Percentiles rank a stretch among this genome's conserved stretches.
phyloP scores from a whole-genome alignment of 345 rosid species.

The Barbarea vulgaris region DNA sequence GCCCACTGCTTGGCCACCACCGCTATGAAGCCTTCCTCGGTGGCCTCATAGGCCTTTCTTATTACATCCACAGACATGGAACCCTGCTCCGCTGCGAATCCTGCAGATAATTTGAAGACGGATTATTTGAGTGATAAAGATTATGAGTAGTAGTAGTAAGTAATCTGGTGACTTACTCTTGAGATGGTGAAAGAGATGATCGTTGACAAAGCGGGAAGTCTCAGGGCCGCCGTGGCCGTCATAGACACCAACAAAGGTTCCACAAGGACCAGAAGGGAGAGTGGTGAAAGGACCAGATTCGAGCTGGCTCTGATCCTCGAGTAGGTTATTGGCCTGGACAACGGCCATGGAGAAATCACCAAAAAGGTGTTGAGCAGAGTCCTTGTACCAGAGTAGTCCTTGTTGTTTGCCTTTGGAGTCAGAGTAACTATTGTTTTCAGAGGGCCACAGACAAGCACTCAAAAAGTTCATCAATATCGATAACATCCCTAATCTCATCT shows the following conservation, averaged over 20 bases:
- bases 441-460: conserved; percentile 80
- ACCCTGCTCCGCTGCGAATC: conserved; percentile 70
- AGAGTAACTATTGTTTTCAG: conserved; percentile 46
- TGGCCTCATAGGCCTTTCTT: conserved; percentile 84
- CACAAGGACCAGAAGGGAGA: conserved; percentile 80
- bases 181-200: conserved; percentile 86
- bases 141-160: neutral
- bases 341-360: conserved; percentile 98
- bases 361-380: conserved; percentile 70
- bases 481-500: conserved; percentile 92
- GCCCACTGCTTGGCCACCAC: conserved; percentile 90
- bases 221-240: conserved; percentile 99
- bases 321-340: conserved; percentile 65
- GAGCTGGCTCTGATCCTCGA: conserved; percentile 93
- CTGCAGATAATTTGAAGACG: conserved; percentile 52
- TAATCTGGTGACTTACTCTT: conserved; percentile 56
- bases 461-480: conserved; percentile 69
- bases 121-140: neutral
- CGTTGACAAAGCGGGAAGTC: conserved; percentile 83
- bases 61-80: conserved; percentile 82
- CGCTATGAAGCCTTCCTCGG: conserved; percentile 88
- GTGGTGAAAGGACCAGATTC: conserved; percentile 87
- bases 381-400: conserved; percentile 92
- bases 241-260: conserved; percentile 84
- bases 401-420: conserved; percentile 79